Evolutionary conservation across 352 stramenopile species (phyloP).

Genomic region (Phytophthora capsici): DNA sequence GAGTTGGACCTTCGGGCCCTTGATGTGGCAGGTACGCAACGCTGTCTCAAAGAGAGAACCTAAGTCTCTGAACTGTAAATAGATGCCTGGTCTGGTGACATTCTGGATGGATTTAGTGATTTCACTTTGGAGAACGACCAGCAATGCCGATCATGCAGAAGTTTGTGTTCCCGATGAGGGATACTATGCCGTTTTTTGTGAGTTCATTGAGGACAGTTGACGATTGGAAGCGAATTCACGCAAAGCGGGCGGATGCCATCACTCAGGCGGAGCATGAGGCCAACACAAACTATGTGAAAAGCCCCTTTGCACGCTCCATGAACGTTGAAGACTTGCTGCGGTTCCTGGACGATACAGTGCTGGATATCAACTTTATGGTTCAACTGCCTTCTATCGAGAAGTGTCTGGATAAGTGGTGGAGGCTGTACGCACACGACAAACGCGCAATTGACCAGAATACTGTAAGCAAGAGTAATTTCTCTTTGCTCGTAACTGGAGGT

Average conservation of each 20-base stretch:
- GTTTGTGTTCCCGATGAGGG: conserved; percentile 67
- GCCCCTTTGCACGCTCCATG: conserved; percentile 63
- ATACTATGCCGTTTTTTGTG: conserved; percentile 87
- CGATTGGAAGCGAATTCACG: conserved; percentile 73
- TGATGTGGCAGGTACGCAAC: conserved; percentile 8
- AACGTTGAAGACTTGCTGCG: conserved; percentile 69
- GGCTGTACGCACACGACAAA: conserved; percentile 51
- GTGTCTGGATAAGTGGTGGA: conserved; percentile 74
- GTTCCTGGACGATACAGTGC: conserved; percentile 74
- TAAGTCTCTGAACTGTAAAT: conserved; percentile 37
- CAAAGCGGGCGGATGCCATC: conserved; percentile 60
- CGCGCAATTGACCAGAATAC: conserved; percentile 56
- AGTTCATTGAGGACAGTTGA: conserved; percentile 69
- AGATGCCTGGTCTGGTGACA: conserved; percentile 25
- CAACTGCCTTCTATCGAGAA: conserved; percentile 85
- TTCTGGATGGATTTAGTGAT: conserved; percentile 14
- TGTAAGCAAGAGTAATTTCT: conserved; percentile 27
- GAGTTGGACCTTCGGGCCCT: conserved; percentile 14
- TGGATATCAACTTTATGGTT: conserved; percentile 88
- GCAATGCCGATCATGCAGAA: conserved; percentile 46
- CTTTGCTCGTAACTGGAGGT: no score
- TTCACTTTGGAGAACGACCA: conserved; percentile 1
- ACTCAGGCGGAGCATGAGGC: conserved; percentile 67
- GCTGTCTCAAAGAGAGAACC: no score
- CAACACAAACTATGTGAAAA: conserved; percentile 83